Evolutionary conservation across 2,329 filamentous ascomycete species (phyloP).

Genomic region (Talaromyces piceae): DNA sequence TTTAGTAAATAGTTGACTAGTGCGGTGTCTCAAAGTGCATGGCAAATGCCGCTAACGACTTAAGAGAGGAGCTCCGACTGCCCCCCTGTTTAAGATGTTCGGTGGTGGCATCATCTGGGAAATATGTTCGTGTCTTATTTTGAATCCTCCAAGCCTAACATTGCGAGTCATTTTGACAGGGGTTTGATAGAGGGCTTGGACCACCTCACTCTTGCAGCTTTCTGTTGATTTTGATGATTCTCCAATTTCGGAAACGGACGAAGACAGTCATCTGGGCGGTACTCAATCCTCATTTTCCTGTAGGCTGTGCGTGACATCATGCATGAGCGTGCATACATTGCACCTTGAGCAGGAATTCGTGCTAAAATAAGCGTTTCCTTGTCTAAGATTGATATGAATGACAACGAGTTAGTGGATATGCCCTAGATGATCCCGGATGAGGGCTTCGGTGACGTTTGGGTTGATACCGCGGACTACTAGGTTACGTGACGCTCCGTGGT

Average conservation of each 20-base stretch:
- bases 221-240: not conserved
- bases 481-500: slow-evolving; percentile 63
- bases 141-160: slow-evolving; percentile 47
- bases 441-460: slow-evolving; percentile 52
- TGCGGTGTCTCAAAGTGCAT: not conserved
- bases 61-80: too few species aligned
- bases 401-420: slow-evolving; percentile 76
- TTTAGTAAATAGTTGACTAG: not conserved
- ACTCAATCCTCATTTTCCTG: slow-evolving; percentile 63
- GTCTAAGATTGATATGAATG: slow-evolving; percentile 54
- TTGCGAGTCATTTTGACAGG: slow-evolving; percentile 54
- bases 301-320: slow-evolving; percentile 65
- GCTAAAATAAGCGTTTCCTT: slow-evolving; percentile 58
- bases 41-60: not conserved
- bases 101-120: too few species aligned
- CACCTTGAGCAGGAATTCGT: slow-evolving; percentile 72
- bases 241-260: slow-evolving; percentile 42
- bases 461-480: slow-evolving; percentile 58
- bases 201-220: too few species aligned
- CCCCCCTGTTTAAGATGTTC: too few species aligned
- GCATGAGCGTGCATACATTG: slow-evolving; percentile 67
- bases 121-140: too few species aligned
- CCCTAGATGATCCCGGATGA: slow-evolving; percentile 65
- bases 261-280: slow-evolving; percentile 65
- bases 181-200: slow-evolving; percentile 28